These are phyloP conservation scores for Venturia nashicola DNA, from an alignment of 2,329 filamentous ascomycete genomes.

Conservation along the genomic window DNA sequence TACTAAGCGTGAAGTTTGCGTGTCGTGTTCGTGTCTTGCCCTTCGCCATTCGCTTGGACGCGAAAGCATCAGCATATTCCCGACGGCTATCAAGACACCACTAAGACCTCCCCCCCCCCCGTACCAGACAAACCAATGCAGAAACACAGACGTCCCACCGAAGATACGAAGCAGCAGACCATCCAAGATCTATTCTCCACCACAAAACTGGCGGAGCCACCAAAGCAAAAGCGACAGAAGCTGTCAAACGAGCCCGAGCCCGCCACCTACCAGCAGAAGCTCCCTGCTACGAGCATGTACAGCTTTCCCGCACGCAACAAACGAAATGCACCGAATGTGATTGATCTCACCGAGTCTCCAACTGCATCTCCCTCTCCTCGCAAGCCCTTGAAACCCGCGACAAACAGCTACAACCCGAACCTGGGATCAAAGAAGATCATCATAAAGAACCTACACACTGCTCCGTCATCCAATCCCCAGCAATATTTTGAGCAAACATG, in stretches of 20 bases:
- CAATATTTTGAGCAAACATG: constrained; percentile 69
- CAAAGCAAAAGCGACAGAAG: constrained; percentile 6
- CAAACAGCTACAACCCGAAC: constrained; percentile 54
- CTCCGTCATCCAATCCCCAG: constrained; percentile 52
- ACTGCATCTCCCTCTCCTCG: constrained; percentile 13
- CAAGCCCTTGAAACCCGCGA: constrained; percentile 20
- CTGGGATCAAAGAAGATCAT: constrained; percentile 72
- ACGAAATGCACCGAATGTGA: constrained; percentile 17
- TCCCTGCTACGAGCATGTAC: constrained; percentile 37
- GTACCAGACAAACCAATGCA: not conserved
- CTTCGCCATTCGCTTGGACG: not conserved
- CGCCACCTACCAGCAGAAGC: constrained; percentile 18
- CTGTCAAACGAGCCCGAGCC: constrained; percentile 1
- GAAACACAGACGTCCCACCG: not conserved
- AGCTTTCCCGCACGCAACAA: constrained; percentile 32
- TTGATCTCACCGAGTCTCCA: constrained; percentile 33
- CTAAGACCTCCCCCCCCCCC: not conserved
- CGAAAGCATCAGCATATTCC: not conserved
- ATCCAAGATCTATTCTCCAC: constrained; percentile 33
- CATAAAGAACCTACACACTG: constrained; percentile 79
- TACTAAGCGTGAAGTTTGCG: too few relatives aligned
- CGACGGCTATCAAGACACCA: not conserved
- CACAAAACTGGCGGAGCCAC: constrained; percentile 5
- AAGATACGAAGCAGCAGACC: constrained; percentile 24
- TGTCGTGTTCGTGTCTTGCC: too few relatives aligned